Evolutionary conservation across 2,329 filamentous ascomycete genomes (phyloP), one percentile per base, ranked within the genome.

Genomic region (Aspergillus hiratsukae): DNA sequence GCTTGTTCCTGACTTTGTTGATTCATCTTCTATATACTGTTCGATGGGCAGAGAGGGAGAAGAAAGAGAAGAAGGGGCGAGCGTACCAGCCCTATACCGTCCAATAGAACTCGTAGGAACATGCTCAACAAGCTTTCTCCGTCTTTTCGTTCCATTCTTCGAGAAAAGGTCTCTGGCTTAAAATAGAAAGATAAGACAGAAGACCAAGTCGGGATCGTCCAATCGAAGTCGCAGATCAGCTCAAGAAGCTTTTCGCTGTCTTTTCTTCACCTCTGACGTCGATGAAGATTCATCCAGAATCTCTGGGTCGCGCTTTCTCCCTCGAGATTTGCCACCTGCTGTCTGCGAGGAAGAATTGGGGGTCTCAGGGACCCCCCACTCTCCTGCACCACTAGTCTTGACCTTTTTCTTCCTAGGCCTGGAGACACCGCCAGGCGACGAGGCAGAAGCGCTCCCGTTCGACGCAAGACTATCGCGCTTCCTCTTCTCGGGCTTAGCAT

Each of bases 381-480:
- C 25, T 5, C 49, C 54, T n/a, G 55, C 29, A 35, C 45, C 59
- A 17, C 31, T 37, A 5, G 56, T 19, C 37, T 54, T 64, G 17
- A 56, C 54, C 23, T 62, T 66, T 54, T 70, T 72, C 51, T 64
- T 67, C 14, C 52, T 60, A 17, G 60, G 64, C 7, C 46, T 60
- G 17, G 51, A 28, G 17, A 48, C n/a, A n/a, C 25, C 48, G 6
- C 45, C 52, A 3, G 52, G 21, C 7, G 66, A 58, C 9, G 64
- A 60, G 1, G 48, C 46, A 8, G 64, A 59, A 2, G 48, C 46
- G n/a, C 63, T 65, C 5, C 63, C 66, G 52, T 64, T 66, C 9
- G 71, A 72, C 0, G 59, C 59, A 14, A 71, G 51, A 53, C 75
- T 76, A 17, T 75, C 73, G 14, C 76, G 69, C 58, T 77, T 64